A percentile compares a stretch with the other conserved stretches of the same genome.
Conservation (phyloP, 179 eudicot genomes). For the Beta corolliflora region DNA sequence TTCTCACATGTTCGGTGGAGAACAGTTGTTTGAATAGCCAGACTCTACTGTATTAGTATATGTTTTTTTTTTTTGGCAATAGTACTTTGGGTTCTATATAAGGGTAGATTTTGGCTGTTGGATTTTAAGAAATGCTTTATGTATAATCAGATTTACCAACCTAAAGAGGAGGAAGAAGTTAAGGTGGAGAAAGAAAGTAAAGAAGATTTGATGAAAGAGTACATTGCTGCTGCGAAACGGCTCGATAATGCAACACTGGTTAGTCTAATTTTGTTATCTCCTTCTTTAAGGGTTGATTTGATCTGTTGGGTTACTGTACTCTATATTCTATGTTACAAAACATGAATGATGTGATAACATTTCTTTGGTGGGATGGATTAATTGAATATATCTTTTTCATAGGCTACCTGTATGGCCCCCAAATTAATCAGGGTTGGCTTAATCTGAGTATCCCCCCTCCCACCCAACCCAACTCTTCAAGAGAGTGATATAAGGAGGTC, state of each 20-base stretch:
- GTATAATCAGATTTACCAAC: conserved; percentile 61
- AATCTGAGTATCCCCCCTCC: background rate
- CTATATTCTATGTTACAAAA: background rate
- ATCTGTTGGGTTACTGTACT: background rate
- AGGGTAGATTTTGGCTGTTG: background rate
- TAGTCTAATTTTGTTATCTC: conserved; percentile 14
- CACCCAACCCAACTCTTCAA: background rate
- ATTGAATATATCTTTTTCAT: background rate
- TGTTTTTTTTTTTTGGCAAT: background rate
- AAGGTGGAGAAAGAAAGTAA: conserved; percentile 64
- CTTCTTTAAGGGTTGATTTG: background rate
- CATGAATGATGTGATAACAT: background rate
- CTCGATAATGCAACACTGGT: conserved; percentile 66
- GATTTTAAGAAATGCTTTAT: background rate
- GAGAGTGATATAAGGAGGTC: background rate
- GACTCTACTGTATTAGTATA: no score
- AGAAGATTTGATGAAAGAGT: conserved; percentile 62
- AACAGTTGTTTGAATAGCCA: no score
- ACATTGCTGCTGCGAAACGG: conserved; percentile 65
- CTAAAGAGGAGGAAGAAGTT: conserved; percentile 74
- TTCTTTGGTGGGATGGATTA: no score
- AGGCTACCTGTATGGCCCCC: background rate
- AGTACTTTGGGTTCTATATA: no score
- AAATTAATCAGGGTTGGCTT: background rate
- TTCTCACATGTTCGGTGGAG: no score